Evolutionary conservation across 2,329 filamentous ascomycete species (phyloP), one percentile per base, ranked within the genome.

Genomic region (Juglanconis sp.): DNA sequence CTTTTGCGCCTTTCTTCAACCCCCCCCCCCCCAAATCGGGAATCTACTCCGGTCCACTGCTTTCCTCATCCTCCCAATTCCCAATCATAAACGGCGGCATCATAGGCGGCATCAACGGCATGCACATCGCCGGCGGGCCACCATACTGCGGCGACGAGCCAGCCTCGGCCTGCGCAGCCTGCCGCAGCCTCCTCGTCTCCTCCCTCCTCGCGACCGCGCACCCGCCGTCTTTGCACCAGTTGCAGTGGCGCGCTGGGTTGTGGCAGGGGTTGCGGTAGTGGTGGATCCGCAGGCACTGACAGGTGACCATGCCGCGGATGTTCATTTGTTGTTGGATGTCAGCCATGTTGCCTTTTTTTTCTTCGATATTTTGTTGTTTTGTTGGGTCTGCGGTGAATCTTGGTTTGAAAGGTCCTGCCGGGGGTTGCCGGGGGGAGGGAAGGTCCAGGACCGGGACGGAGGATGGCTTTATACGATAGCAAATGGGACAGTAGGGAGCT

Each of bases 241-340:
- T 36, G 38, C 52, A 56, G 51, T 53, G 47, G 5, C 47, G 52
- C 11, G 56, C 46, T n/a, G 60, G 51, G 34, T 59, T 36, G 8
- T 11, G 47, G 48, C 44, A 52, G n/a, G 24, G 24, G 17, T 52
- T 44, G 5, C 51, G 46, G 36, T 17, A 44, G 47, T 52, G 56
- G 40, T 53, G 44, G 13, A 24, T 52, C 47, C 31, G 36, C 8
- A 30, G 42, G 51, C 51, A 61, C 38, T 52, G 51, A 56, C 46
- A 59, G n/a, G 46, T 9, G 34, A 17, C 50, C 13, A 35, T 47
- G 31, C 52, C 17, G 1, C 36, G 32, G 4, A 36, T 5, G 44
- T 40, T 32, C 17, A 24, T 24, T 24, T 24, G 17, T 24, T 24
- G 17, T 24, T 24, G 17, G 2, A 36, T 34, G 17, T 59, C 51